phyloP scores from a whole-genome alignment of 164 flowering plant genomes.

The Annona squamosa region DNA sequence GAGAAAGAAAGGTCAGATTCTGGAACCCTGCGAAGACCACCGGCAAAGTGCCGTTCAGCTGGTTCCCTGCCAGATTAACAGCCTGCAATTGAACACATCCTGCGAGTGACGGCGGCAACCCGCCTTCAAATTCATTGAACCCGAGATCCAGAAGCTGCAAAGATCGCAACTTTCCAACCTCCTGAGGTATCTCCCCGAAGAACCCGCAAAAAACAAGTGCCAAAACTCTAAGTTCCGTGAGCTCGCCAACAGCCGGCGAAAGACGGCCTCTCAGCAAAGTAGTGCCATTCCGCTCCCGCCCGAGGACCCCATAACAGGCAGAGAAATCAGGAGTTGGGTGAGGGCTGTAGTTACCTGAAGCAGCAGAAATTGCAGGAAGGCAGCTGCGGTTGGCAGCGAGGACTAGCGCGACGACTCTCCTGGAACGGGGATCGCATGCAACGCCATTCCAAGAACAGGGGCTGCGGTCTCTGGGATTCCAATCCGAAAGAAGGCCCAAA shows the following conservation, averaged over 20 bases:
- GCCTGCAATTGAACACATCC: constrained; percentile 32
- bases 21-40: constrained; percentile 34
- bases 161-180: constrained; percentile 32
- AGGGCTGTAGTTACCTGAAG: constrained; percentile 4
- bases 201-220: constrained; percentile 57
- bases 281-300: constrained; percentile 9
- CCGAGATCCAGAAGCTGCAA: constrained; percentile 53
- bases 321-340: constrained; percentile 19
- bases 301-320: constrained; percentile 27
- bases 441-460: constrained; percentile 72
- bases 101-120: constrained; percentile 33
- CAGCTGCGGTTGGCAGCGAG: background rate
- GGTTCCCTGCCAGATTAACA: constrained; percentile 54
- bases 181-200: constrained; percentile 36
- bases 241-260: constrained; percentile 34
- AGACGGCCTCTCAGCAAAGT: constrained; percentile 39
- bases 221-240: constrained; percentile 52
- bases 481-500: constrained; percentile 43
- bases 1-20: constrained; percentile 40
- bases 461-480: constrained; percentile 26
- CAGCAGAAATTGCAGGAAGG: constrained; percentile 19
- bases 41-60: constrained; percentile 39
- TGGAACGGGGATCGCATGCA: constrained; percentile 37
- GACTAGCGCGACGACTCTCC: constrained; percentile 34
- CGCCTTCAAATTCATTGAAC: constrained; percentile 40